These are phyloP conservation scores for Nakaseomyces glabratus DNA, from an alignment of 1,139 yeast species.

Conservation along the genomic window DNA sequence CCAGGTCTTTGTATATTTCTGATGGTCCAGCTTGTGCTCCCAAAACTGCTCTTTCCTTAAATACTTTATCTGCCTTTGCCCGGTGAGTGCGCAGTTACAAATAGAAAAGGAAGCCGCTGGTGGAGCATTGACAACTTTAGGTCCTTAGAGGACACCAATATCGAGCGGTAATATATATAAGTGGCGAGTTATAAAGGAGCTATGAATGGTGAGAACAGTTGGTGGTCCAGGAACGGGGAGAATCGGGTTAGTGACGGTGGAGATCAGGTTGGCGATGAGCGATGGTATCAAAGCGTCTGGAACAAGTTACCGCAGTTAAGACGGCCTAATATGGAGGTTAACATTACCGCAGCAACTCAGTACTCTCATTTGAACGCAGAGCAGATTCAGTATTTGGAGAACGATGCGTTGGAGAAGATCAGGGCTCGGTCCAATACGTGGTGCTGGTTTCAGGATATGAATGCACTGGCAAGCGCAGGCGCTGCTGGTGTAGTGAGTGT, in stretches of 20 bases:
- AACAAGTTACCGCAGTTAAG: conserved; percentile 9
- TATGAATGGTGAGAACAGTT: no score
- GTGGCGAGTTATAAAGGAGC: no score
- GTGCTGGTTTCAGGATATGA: conserved; percentile 27
- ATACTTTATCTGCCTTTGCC: no score
- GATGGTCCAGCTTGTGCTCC: no score
- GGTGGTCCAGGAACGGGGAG: no score
- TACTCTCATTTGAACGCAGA: conserved; percentile 24
- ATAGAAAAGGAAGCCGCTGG: no score
- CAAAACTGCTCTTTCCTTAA: no score
- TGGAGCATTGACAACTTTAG: no score
- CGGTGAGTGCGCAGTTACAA: no score
- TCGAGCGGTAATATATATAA: no score
- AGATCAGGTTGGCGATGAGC: conserved; percentile 8
- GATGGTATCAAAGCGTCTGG: conserved; percentile 13
- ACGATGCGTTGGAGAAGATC: conserved; percentile 22
- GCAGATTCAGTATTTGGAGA: conserved; percentile 23
- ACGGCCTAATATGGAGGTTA: conserved; percentile 4
- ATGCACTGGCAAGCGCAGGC: conserved; percentile 8
- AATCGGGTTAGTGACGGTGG: not conserved
- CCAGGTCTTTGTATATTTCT: no score
- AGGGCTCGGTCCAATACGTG: conserved; percentile 19
- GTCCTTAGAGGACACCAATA: no score
- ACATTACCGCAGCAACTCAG: conserved; percentile 16
- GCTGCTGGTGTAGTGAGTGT: conserved; percentile 25